phyloP scores from a whole-genome alignment of 345 rosid species.

The Linum tenue region DNA sequence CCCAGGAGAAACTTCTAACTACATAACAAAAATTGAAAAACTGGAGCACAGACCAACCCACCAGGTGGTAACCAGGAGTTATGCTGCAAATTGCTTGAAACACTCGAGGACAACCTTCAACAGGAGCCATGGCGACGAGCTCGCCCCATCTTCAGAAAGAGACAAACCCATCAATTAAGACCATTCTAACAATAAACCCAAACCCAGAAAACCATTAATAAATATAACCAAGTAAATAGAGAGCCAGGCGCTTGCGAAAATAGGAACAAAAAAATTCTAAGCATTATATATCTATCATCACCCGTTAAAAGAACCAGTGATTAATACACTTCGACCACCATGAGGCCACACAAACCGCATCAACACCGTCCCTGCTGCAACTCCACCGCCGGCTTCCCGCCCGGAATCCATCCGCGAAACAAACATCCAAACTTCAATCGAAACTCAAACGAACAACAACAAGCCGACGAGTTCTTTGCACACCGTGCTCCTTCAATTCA shows the following conservation, averaged over 20 bases:
- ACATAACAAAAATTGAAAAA: background rate
- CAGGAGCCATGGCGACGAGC: slow-evolving; percentile 25
- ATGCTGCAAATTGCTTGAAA: slow-evolving; percentile 21
- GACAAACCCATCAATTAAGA: slow-evolving; percentile 1
- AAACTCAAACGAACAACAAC: background rate
- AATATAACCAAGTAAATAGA: background rate
- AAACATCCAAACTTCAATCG: background rate
- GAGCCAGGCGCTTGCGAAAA: background rate
- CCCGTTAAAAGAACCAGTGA: slow-evolving; percentile 28
- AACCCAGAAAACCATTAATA: background rate
- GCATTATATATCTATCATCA: slow-evolving; percentile 1
- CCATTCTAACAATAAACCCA: background rate
- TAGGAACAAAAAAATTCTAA: background rate
- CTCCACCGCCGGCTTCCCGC: slow-evolving; percentile 18
- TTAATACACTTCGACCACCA: slow-evolving; percentile 24
- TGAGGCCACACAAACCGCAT: slow-evolving; percentile 26
- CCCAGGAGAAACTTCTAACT: background rate
- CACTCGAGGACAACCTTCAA: slow-evolving; percentile 24
- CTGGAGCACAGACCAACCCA: slow-evolving; percentile 6
- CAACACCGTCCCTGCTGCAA: slow-evolving; percentile 15
- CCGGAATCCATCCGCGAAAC: slow-evolving; percentile 18
- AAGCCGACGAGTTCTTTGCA: background rate
- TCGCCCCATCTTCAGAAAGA: slow-evolving; percentile 22
- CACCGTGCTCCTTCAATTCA: slow-evolving; percentile 3
- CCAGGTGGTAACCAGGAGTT: slow-evolving; percentile 24